These are phyloP conservation scores for Pichia rugopelliculosa DNA, from an alignment of 805 yeast genomes.

Conservation along the genomic window DNA sequence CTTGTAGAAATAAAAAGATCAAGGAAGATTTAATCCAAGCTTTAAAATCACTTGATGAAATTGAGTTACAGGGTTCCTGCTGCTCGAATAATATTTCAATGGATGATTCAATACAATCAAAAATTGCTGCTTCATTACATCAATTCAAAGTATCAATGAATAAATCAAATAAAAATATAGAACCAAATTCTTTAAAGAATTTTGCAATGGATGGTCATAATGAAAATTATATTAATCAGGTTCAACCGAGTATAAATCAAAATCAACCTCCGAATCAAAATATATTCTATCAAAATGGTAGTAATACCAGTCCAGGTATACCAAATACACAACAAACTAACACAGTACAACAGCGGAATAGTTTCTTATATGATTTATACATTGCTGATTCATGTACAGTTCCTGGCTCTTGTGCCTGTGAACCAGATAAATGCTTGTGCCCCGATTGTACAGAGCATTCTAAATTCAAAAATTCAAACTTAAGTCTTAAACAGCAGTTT, in stretches of 20 bases:
- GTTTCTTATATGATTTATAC: constrained; percentile 24
- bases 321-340: neutral
- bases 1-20: constrained; percentile 1
- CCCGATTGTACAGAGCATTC: constrained; percentile 27
- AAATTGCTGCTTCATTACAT: neutral
- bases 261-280: neutral
- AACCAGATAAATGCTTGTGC: constrained; percentile 26
- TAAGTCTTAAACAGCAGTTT: constrained; percentile 14
- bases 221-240: neutral
- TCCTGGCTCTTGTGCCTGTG: constrained; percentile 31
- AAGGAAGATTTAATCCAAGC: neutral
- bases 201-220: neutral
- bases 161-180: neutral
- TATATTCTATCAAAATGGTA: neutral
- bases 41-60: neutral
- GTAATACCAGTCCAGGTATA: neutral
- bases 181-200: neutral
- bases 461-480: constrained; percentile 6
- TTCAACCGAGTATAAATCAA: neutral
- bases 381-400: constrained; percentile 28
- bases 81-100: neutral
- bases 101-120: neutral
- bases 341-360: neutral
- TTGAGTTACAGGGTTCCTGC: neutral
- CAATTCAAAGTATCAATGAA: constrained; percentile 1